Evolutionary conservation across 2,329 filamentous ascomycete genomes (phyloP), one percentile per base, ranked within the genome.

Genomic region (Cordyceps tenuipes): DNA sequence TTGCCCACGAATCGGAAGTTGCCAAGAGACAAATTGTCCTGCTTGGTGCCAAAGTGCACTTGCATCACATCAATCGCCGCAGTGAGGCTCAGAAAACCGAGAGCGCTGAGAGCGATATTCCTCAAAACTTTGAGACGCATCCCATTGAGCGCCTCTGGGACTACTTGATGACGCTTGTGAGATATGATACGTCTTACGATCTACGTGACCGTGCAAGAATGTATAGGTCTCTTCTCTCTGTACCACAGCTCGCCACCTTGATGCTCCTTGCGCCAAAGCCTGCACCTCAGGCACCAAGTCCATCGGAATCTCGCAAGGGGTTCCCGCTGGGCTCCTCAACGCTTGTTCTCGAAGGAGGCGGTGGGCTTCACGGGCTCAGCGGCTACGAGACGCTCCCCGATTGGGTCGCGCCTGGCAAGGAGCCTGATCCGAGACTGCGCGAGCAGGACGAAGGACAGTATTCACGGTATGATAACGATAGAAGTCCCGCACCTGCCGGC

Each of bases 141-240:
- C 84, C 88, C 0, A 86, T 96, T 57, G 83, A 85, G 34, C 80
- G 86, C 3, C 78, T 99, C 1, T 99, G 91, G 86, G 83, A 88
- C 34, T 96, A 99, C 67, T 84, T 90, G 23, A 79, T 96, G 31
- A 82, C 93, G 1, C 83, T 99, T 1, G 90, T 90, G 36, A 86
- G 94, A 62, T 99, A 97, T 72, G 94, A 97, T 68, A 90, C 87
- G 0, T 97, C 92, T 0, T 99, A 96, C 73, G 92, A 97, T 69
- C 84, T 99, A 3, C 90, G 94, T 64, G 94, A 97, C 70, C 88
- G 94, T 26, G 87, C 92, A 2, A 86, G 94, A 36, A 82, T 97
- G 63, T 97, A 96, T 76, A 91, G 89, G 64, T 82, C 91, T 1
- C 83, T 99, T 1, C 83, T 99, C 2, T 82, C 85, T 4, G 85